Conservation (phyloP, 2,329 filamentous ascomycete genomes). For the Aureobasidium sp. region DNA sequence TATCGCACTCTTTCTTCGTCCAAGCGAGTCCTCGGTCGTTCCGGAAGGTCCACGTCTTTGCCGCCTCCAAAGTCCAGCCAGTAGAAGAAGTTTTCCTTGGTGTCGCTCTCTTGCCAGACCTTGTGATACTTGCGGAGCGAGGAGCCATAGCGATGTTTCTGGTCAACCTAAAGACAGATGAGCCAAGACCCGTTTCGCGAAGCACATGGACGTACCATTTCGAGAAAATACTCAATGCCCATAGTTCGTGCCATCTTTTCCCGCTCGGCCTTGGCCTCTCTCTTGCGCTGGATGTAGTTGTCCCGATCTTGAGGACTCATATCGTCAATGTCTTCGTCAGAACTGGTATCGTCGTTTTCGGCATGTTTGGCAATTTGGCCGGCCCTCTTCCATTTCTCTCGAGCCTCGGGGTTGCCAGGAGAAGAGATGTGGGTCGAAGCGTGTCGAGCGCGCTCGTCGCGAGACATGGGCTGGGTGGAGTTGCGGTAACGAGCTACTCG, state of each 20-base stretch:
- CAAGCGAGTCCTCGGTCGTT: constrained; percentile 66
- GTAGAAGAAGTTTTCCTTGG: constrained; percentile 85
- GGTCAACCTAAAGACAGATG: constrained; percentile 25
- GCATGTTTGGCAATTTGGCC: constrained; percentile 65
- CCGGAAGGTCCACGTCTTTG: constrained; percentile 58
- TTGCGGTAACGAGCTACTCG: constrained; percentile 48
- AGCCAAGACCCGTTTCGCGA: background rate
- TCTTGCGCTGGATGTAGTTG: constrained; percentile 31
- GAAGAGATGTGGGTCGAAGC: constrained; percentile 1
- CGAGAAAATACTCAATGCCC: constrained; percentile 76
- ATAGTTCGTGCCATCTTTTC: constrained; percentile 68
- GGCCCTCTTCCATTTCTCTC: constrained; percentile 68
- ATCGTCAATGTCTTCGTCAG: constrained; percentile 39
- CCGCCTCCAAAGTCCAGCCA: constrained; percentile 85
- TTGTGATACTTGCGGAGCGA: constrained; percentile 77
- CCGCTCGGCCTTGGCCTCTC: constrained; percentile 49
- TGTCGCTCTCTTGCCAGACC: constrained; percentile 71
- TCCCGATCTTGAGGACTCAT: constrained; percentile 30
- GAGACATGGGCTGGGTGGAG: constrained; percentile 41
- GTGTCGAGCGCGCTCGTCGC: constrained; percentile 28
- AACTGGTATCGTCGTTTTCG: constrained; percentile 56
- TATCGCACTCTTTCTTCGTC: constrained; percentile 79
- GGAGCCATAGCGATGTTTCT: constrained; percentile 80
- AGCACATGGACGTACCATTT: constrained; percentile 56
- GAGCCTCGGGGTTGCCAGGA: constrained; percentile 30